Base-by-base conservation (phyloP, 495 filamentous ascomycete genomes). In the Echria macrotheca region DNA sequence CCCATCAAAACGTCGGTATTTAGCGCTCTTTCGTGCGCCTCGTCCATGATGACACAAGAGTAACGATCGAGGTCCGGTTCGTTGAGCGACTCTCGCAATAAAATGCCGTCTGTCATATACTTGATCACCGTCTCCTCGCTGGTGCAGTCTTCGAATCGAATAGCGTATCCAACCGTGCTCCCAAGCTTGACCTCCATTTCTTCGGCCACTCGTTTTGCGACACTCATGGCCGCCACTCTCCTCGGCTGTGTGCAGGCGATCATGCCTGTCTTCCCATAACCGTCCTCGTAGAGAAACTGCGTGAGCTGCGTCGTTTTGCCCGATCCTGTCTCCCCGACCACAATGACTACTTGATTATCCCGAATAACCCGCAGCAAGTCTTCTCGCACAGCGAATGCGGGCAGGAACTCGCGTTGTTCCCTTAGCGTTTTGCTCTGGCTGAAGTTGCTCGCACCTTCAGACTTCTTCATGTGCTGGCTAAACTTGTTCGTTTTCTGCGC, bases 21-120 rank as follows among this genome's bases (percentile, higher is more conserved):
- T 33, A 99, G 72, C 0, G 93, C 91, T 60, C 94, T 80, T 64
- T 99, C 94, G 74, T 99, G 94, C 3, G 94, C 94, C 70, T 99
- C 94, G 66, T 99, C 94, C 93, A 99, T 96, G 64, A 99, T 99
- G 42, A 99, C 90, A 63, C 89, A 95, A 10, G 91, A 95, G 66
- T 99, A 99, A 59, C 87, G 87, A 65, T 97, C 94, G 18, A 99
- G 78, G 60, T 99, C 95, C 12, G 81, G 77, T 58, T 96, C 90
- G 41, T 87, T 86, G 7, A 99, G 78, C 11, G 87, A 95, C 58
- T 99, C 94, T 60, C 94, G 83, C 12, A 99, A 77, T 19, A 99
- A 73, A 5, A 99, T 90, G 67, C 94, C 94, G 59, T 99, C 94
- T 1, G 94, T 99, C 94, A 99, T 96, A 61, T 99, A 99, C 68